Conservation (phyloP, 2,329 filamentous ascomycete genomes). For the Endoconidiophora laricicola region DNA sequence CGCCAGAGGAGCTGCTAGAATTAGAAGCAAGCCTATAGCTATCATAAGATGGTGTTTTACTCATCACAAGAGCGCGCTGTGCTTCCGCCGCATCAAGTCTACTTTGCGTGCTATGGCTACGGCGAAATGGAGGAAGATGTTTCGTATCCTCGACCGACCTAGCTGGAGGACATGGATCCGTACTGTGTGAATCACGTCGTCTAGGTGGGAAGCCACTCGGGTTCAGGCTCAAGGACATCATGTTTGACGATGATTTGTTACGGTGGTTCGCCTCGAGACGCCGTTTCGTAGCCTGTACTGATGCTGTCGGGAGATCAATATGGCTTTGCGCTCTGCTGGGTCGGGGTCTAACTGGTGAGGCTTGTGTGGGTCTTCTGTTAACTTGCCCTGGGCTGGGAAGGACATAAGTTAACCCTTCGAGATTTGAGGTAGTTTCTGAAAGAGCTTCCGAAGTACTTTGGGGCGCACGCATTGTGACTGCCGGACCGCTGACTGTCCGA, state of each 20-base stretch:
- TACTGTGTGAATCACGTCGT: constrained; percentile 5
- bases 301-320: constrained; percentile 7
- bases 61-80: neutral
- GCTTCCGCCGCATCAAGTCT: neutral
- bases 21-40: neutral
- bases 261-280: constrained; percentile 4
- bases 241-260: constrained; percentile 3
- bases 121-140: constrained; percentile 4
- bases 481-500: neutral
- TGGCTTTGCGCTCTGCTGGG: constrained; percentile 6
- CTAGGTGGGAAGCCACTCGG: constrained; percentile 6
- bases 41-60: constrained; percentile 2
- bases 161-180: neutral
- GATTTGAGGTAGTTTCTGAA: neutral
- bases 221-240: neutral
- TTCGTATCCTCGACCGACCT: constrained; percentile 1
- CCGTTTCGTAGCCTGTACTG: constrained; percentile 7
- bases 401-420: neutral
- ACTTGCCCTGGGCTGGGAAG: neutral
- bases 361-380: neutral
- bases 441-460: neutral
- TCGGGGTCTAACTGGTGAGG: constrained; percentile 4
- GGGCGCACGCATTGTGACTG: too few species aligned
- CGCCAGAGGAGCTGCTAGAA: neutral
- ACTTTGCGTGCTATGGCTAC: constrained; percentile 8